A percentile compares a stretch with the other conserved stretches of the same genome.
phyloP scores from a whole-genome alignment of 176 grass and related monocot genomes.

The Bothriochloa decipiens region DNA sequence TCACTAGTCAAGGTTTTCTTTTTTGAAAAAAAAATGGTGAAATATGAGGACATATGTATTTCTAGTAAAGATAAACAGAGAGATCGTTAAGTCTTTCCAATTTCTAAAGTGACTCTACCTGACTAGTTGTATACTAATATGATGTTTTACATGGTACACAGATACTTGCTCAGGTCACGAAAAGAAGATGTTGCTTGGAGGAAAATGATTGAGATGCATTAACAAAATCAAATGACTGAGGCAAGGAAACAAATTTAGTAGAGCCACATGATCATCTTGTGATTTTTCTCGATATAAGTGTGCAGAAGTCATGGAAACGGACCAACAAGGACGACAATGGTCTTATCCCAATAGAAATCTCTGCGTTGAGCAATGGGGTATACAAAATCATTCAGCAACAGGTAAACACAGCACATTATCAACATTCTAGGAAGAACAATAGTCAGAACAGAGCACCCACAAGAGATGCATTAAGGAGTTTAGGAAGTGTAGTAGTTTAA shows the following conservation, averaged over 20 bases:
- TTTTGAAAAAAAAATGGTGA: neutral
- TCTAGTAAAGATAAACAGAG: neutral
- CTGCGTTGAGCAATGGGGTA: neutral
- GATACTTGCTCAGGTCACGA: neutral
- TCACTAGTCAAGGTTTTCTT: neutral
- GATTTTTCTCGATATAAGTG: neutral
- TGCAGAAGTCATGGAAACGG: neutral
- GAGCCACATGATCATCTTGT: neutral
- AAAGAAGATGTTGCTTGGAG: neutral
- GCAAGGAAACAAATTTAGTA: neutral
- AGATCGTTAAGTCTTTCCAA: neutral
- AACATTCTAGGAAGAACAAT: neutral
- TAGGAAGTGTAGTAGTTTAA: neutral
- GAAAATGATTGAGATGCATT: neutral
- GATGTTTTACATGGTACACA: neutral
- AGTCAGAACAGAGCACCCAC: neutral
- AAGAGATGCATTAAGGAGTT: neutral
- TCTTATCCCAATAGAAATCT: neutral
- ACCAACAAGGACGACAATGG: neutral
- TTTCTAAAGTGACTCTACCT: neutral
- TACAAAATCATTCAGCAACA: neutral
- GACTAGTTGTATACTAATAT: neutral
- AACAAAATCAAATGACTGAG: neutral
- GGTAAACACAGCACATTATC: neutral
- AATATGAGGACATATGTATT: neutral